phyloP scores from a whole-genome alignment of 441 rosid genomes.

The Breynia disticha region DNA sequence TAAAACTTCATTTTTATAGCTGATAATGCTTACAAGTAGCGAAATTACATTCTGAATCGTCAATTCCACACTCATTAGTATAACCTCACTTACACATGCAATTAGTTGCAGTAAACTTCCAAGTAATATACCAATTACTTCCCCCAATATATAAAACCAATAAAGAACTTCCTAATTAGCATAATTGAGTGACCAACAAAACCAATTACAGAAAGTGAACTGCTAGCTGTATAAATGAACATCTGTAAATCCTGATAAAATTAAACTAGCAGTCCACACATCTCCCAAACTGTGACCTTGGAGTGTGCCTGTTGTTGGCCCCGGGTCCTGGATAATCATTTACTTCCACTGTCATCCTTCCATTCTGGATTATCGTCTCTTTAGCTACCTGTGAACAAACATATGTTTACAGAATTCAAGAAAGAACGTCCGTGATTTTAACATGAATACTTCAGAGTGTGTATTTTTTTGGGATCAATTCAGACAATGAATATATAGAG shows the following conservation, averaged over 20 bases:
- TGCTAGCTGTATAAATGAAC: too few relatives aligned
- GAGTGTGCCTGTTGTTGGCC: slow-evolving; percentile 78
- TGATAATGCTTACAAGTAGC: too few relatives aligned
- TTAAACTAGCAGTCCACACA: neutral
- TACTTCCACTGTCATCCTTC: slow-evolving; percentile 37
- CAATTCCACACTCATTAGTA: too few relatives aligned
- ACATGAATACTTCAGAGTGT: too few relatives aligned
- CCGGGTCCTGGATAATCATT: slow-evolving; percentile 83
- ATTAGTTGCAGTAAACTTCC: too few relatives aligned
- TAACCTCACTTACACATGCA: too few relatives aligned
- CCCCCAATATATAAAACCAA: slow-evolving; percentile 3
- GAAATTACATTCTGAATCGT: too few relatives aligned
- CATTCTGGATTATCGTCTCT: slow-evolving; percentile 7
- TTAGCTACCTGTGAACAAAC: slow-evolving; percentile 11
- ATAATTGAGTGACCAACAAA: neutral
- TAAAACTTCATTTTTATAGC: too few relatives aligned
- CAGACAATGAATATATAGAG: too few relatives aligned
- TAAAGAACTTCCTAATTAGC: slow-evolving; percentile 15
- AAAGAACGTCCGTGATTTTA: too few relatives aligned
- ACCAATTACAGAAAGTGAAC: neutral
- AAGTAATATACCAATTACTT: neutral
- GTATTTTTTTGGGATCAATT: too few relatives aligned
- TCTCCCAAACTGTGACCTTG: slow-evolving; percentile 27
- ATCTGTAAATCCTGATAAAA: too few relatives aligned
- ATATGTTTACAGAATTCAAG: neutral